A percentile compares a stretch with the other conserved stretches of the same genome.
These are phyloP conservation scores for Malus sieversii DNA, from an alignment of 306 rosid species.

Conservation along the genomic window DNA sequence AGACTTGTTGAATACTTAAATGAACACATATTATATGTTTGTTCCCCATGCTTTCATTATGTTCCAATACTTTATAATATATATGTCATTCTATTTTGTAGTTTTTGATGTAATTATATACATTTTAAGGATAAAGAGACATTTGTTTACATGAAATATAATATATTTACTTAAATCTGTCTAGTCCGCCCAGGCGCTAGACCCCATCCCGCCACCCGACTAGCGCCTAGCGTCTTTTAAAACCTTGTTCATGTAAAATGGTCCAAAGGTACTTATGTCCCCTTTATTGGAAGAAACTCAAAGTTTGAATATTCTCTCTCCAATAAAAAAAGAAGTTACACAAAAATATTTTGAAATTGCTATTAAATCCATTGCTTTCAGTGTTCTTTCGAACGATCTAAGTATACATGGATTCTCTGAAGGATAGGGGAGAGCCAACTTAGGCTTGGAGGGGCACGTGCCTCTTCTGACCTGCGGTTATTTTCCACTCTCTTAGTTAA, in stretches of 20 bases:
- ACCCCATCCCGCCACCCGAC: accelerated
- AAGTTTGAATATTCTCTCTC: neutral
- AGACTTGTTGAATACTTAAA: too few relatives aligned
- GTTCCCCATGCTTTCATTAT: too few relatives aligned
- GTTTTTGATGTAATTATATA: too few relatives aligned
- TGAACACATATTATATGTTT: too few relatives aligned
- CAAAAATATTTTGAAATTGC: neutral
- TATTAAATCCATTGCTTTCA: neutral
- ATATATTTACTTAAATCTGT: too few relatives aligned
- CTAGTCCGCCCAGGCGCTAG: accelerated
- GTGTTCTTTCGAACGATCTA: neutral
- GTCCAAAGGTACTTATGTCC: neutral
- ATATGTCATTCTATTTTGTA: too few relatives aligned
- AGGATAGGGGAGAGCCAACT: neutral
- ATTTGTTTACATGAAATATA: too few relatives aligned
- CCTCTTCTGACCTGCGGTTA: too few relatives aligned
- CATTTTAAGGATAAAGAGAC: too few relatives aligned
- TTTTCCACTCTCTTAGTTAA: neutral
- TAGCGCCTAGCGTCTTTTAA: too few relatives aligned
- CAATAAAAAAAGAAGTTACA: neutral
- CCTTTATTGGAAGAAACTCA: neutral
- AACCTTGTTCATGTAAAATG: neutral
- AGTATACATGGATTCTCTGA: too few relatives aligned
- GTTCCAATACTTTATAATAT: too few relatives aligned
- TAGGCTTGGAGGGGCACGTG: neutral